Evolutionary conservation across 1,284 basidiomycete species (phyloP), one percentile per base, ranked within the genome.

Genomic region (Paramarasmius palmivorus): DNA sequence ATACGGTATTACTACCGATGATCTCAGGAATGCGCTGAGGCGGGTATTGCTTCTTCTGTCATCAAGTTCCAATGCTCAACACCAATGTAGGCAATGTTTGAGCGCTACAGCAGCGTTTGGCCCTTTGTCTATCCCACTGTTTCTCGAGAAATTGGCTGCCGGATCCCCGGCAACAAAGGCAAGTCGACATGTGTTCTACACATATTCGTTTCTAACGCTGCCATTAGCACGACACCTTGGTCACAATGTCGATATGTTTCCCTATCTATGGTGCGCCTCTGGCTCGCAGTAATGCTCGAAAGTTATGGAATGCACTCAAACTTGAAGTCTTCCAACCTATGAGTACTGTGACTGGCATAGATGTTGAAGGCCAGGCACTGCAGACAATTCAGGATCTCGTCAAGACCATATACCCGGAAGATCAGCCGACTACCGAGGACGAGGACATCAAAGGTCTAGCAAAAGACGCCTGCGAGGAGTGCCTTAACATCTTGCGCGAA

Each of bases 271-370:
- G 94, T 2, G 63, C 82, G 0, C 69, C 71, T 1, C 71, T 86
- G 1, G 84, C 85, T 4, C 77, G 78, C 8, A 78, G 80, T 19
- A 81, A 82, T 57, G 89, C 88, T 0, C 77, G 77, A 2, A 89
- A 93, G 57, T 71, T 97, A 20, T 96, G 94, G 92, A 94, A 89
- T 67, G 79, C 86, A 1, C 70, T 97, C 32, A 95, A 92, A 65
- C 79, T 96, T 17, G 95, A 97, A 79, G 93, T 97, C 26, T 91
- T 96, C 68, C 93, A 96, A 76, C 92, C 95, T 0, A 88, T 86
- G 4, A 32, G 29, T 12, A 32, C 12, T 12, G 6, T 12, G 7
- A 32, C 6, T 32, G 93, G 97, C 66, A 54, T 72, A 5, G 69
- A 80, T 17, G 90, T 90, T 8, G 90, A 95, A 66, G 74, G 76